Percentiles rank a stretch among this genome's conserved stretches.
Conservation (phyloP, 2,329 filamentous ascomycete species). For the Hymenoscyphus repandus region DNA sequence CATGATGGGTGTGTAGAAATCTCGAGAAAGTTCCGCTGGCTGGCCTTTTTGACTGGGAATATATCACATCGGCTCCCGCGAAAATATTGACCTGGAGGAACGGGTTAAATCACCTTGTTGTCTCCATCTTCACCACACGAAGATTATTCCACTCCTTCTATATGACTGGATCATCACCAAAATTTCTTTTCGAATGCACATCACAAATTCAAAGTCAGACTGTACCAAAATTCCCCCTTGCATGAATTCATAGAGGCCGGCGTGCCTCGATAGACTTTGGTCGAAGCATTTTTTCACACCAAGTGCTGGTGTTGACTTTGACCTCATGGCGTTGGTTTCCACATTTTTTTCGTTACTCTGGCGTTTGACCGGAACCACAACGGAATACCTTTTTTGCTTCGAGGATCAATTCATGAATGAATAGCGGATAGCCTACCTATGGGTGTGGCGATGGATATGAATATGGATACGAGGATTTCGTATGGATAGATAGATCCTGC, state of each 20-base stretch:
- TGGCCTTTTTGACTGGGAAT: background rate
- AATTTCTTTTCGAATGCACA: background rate
- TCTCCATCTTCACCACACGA: too few relatives aligned
- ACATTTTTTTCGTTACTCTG: background rate
- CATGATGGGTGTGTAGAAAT: background rate
- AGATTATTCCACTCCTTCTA: too few relatives aligned
- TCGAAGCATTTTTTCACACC: background rate
- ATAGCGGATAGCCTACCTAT: too few relatives aligned
- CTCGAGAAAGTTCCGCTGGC: background rate
- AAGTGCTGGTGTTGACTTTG: conserved; percentile 10
- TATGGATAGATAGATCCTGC: too few relatives aligned
- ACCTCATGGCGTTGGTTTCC: too few relatives aligned
- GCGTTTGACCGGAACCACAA: background rate
- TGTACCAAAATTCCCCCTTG: background rate
- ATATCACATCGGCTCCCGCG: conserved; percentile 1
- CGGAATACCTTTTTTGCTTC: too few relatives aligned
- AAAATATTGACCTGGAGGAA: too few relatives aligned
- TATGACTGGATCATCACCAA: background rate
- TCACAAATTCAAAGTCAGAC: background rate
- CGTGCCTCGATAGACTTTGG: conserved; percentile 1
- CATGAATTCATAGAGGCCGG: background rate
- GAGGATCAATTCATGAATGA: too few relatives aligned
- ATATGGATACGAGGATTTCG: too few relatives aligned
- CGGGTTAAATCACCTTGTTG: too few relatives aligned
- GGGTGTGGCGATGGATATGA: too few relatives aligned